Conservation (phyloP, 129 eudicot genomes). For the Ambrosia artemisiifolia region DNA sequence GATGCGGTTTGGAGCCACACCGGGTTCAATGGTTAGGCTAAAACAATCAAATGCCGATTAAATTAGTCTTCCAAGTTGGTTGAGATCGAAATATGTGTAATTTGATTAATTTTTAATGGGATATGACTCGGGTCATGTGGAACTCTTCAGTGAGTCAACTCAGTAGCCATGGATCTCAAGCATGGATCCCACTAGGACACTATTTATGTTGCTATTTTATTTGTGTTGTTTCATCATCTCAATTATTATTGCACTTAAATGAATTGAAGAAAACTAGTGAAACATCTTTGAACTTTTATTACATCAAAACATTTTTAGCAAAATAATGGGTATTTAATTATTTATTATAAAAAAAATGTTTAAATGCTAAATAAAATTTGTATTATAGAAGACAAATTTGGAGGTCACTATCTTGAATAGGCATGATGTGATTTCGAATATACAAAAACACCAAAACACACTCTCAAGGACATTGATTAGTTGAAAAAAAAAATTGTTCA, state of each 20-base stretch:
- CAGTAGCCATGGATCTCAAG: slow-evolving; percentile 44
- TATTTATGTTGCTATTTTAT: slow-evolving; percentile 14
- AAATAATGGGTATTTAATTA: neutral
- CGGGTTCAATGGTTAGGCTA: slow-evolving; percentile 69
- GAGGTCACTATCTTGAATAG: slow-evolving; percentile 21
- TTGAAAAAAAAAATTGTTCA: neutral
- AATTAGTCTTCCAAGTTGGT: neutral
- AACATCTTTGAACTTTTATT: neutral
- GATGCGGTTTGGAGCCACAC: slow-evolving; percentile 99
- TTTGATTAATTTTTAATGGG: slow-evolving; percentile 1
- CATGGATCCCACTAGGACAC: slow-evolving; percentile 20
- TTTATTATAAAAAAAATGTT: too few species aligned
- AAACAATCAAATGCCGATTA: neutral
- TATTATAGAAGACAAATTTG: slow-evolving; percentile 22
- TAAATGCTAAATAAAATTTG: neutral
- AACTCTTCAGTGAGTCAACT: slow-evolving; percentile 42
- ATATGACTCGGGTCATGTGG: slow-evolving; percentile 35
- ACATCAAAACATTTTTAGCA: neutral
- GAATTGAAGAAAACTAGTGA: neutral
- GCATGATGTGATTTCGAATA: slow-evolving; percentile 23
- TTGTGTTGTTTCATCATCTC: neutral
- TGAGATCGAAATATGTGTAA: neutral
- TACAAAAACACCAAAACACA: neutral
- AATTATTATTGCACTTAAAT: slow-evolving; percentile 4
- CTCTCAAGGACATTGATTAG: neutral